Percentiles rank a stretch among this genome's conserved stretches.
Evolutionary conservation across 176 grass and related monocot genomes (phyloP).

Genomic region (Puccinellia tenuiflora): DNA sequence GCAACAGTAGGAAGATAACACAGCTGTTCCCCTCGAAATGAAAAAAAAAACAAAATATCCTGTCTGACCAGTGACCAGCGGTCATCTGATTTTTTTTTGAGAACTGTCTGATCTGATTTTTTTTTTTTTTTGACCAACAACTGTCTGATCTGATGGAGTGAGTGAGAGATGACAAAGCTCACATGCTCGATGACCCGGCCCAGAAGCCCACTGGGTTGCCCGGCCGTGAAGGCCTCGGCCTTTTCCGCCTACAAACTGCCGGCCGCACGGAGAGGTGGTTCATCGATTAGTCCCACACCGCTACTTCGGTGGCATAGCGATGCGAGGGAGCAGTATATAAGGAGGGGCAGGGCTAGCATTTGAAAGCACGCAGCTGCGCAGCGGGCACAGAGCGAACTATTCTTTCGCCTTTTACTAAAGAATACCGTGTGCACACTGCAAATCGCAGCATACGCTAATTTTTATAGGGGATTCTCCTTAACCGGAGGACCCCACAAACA

Average conservation of each 20-base stretch:
- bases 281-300: neutral
- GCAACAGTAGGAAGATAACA: too few relatives aligned
- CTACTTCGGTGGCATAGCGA: neutral
- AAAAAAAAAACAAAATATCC: neutral
- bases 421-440: neutral
- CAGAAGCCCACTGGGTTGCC: neutral
- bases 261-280: too few relatives aligned
- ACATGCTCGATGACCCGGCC: too few relatives aligned
- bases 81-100: too few relatives aligned
- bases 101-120: too few relatives aligned
- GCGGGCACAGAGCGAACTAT: conserved; percentile 32
- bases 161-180: too few relatives aligned
- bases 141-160: too few relatives aligned
- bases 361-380: neutral
- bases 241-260: neutral
- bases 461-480: neutral
- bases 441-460: neutral
- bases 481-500: neutral
- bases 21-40: neutral
- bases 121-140: too few relatives aligned
- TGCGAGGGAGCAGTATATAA: neutral
- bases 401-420: conserved; percentile 28
- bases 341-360: fast-evolving
- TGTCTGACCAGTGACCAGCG: neutral
- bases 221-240: neutral